phyloP scores from a whole-genome alignment of 1,284 basidiomycete genomes.

The Ustilago tritici region DNA sequence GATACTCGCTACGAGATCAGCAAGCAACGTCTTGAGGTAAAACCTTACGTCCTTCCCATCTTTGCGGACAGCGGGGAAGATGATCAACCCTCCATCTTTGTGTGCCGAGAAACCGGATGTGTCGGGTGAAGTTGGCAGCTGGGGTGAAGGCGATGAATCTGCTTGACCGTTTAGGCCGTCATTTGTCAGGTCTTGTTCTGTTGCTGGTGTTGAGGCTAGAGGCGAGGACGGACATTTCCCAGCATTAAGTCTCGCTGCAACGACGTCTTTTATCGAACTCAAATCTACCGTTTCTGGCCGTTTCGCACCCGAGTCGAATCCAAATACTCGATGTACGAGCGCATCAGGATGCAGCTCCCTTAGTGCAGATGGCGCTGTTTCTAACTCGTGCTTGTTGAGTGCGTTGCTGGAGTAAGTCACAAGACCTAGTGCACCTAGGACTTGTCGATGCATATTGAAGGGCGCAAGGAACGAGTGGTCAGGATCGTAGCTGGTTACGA shows the following conservation, averaged over 20 bases:
- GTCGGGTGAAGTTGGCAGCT: constrained; percentile 14
- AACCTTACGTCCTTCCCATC: constrained; percentile 67
- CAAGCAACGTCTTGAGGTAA: constrained; percentile 64
- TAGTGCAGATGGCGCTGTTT: constrained; percentile 51
- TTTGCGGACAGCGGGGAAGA: constrained; percentile 65
- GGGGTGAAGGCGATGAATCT: constrained; percentile 1
- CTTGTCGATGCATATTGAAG: constrained; percentile 63
- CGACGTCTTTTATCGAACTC: constrained; percentile 48
- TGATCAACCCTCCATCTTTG: constrained; percentile 57
- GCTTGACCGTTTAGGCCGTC: not conserved
- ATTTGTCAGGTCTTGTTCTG: not conserved
- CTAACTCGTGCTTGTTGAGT: constrained; percentile 37
- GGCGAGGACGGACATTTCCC: constrained; percentile 7
- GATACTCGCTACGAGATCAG: constrained; percentile 58
- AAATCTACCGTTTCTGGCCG: constrained; percentile 54
- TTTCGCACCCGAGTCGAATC: constrained; percentile 60
- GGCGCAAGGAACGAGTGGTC: constrained; percentile 66
- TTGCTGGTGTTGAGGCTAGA: not conserved
- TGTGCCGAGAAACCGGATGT: constrained; percentile 55
- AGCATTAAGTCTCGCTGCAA: constrained; percentile 32
- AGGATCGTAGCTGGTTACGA: constrained; percentile 65
- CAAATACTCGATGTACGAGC: constrained; percentile 64
- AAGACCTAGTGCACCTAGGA: constrained; percentile 65
- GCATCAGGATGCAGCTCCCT: constrained; percentile 61
- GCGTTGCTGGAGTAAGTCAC: constrained; percentile 38